Evolutionary conservation across 2,329 filamentous ascomycete species (phyloP), one percentile per base, ranked within the genome.

Genomic region (Colletotrichum orchidophilum): DNA sequence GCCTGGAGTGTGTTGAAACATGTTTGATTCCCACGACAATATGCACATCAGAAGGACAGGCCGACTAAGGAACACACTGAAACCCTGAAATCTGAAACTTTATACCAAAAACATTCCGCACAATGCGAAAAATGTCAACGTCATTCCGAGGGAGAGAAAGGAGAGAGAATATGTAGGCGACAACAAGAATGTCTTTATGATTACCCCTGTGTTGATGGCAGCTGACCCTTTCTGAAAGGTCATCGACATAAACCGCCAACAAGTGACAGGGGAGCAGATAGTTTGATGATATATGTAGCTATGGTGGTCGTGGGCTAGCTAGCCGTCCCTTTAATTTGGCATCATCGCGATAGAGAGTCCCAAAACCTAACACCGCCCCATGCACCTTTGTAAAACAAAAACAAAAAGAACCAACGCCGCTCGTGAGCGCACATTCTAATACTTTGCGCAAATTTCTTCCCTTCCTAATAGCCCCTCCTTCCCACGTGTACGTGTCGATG

Each of bases 271-370:
- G 52, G 31, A 54, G 27, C 39, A 46, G 39, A 21, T 46, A 46
- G 39, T 46, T 54, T 31, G 59, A 63, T 63, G 64, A 68, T 67
- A 63, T 71, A 27, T 50, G 53, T 69, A 69, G 65, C 69, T 68
- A 71, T 69, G 53, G 69, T 7, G 39, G 59, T 49, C 69, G 58
- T 69, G 64, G 64, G 69, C 69, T 71, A 69, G 69, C 69, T 71
- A 71, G 71, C 70, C 66, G 70, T 60, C 66, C 69, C 33, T 61
- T 46, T 46, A 7, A 66, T 66, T 52, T 62, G 70, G 66, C 70
- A 63, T 71, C 67, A 66, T 71, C 67, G 71, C 68, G 53, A 71
- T 42, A 66, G 71, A 71, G 59, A 59, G 63, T 73, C 67, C 71
- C 63, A 60, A 67, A 46, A 50, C 66, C 58, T 50, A 71, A 71